Base-by-base conservation (phyloP, 768 basidiomycete species). In the Asterophora lycoperdoides region DNA sequence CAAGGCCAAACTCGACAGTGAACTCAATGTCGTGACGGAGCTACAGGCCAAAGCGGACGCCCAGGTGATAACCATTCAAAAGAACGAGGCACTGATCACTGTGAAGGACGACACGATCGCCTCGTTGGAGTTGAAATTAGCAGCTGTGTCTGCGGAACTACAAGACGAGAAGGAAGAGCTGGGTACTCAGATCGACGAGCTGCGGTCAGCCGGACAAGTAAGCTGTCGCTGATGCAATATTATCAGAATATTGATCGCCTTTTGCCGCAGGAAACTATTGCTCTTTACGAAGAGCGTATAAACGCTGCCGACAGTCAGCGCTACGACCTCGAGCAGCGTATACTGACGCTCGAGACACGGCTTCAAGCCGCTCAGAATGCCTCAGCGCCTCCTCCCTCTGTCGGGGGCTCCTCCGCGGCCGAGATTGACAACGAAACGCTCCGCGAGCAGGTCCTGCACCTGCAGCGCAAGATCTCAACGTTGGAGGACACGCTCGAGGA, bases 341-440 rank as follows among this genome's bases (percentile, higher is more conserved):
- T 88, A 42, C 68, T 77, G 9, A 60, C 69, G 0, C 69, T 91
- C 7, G 84, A 91, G 59, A 50, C 64, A 68, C 29, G 68, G 7
- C 61, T 65, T 51, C 63, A 63, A 19, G 55, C 56, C 11, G 50
- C 63, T 10, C 57, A 53, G 41, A 64, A 68, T 19, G n/a, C 64
- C 15, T 46, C 63, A 6, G 56, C 60, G 1, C 52, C 52, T 8
- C 32, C 55, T 10, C 30, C 48, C 68, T 73, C 41, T 63, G 75
- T 30, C 50, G 62, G 32, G 20, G 72, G 78, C 4, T 68, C 79
- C 4, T 84, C 90, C 8, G 94, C 93, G 0, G 79, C 84, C 2
- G 83, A 92, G 60, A 98, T 99, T 54, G 94, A 99, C 66, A 97
- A 97, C 59, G 93, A 98, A 64, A 85, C 81, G 11, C 79, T 97